A percentile compares a stretch with the other conserved stretches of the same genome.
Evolutionary conservation across 2,329 filamentous ascomycete genomes (phyloP).

Genomic region (Monilinia laxa): DNA sequence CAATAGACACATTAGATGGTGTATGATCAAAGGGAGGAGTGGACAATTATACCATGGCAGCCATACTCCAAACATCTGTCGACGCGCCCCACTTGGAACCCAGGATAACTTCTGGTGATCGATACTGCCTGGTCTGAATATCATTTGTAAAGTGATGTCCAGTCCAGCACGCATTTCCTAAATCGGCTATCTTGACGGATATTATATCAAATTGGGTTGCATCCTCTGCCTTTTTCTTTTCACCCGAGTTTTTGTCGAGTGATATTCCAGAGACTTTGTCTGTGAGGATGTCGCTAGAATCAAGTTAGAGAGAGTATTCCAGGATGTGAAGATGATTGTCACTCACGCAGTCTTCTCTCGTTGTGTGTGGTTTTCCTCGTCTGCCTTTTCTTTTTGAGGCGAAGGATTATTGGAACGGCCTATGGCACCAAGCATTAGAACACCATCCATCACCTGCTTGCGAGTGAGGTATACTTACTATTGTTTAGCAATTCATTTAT

Average conservation of each 20-base stretch:
- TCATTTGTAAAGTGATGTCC: constrained; percentile 99
- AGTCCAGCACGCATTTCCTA: constrained; percentile 98
- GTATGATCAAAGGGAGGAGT: not conserved
- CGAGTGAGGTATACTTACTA: constrained; percentile 54
- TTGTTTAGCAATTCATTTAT: constrained; percentile 83
- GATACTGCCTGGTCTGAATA: constrained; percentile 96
- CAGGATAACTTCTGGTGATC: constrained; percentile 94
- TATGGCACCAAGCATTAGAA: constrained; percentile 56
- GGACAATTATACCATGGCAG: constrained; percentile 77
- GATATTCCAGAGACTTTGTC: constrained; percentile 94
- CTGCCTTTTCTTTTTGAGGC: constrained; percentile 50
- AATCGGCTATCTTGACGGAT: constrained; percentile 97
- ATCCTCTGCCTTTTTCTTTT: constrained; percentile 60
- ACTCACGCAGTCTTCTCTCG: constrained; percentile 92
- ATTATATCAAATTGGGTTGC: constrained; percentile 55
- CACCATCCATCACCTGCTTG: constrained; percentile 42
- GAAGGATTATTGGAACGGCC: constrained; percentile 45
- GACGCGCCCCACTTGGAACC: constrained; percentile 99
- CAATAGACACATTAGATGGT: constrained; percentile 6
- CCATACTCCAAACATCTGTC: constrained; percentile 99
- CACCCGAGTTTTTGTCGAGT: constrained; percentile 73
- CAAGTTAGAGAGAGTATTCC: constrained; percentile 25
- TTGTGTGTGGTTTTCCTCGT: constrained; percentile 71
- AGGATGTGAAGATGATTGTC: constrained; percentile 29
- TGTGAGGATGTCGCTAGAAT: constrained; percentile 76